These are phyloP conservation scores for Myxozyma neotropica DNA, from an alignment of 805 yeast genomes.

Conservation along the genomic window DNA sequence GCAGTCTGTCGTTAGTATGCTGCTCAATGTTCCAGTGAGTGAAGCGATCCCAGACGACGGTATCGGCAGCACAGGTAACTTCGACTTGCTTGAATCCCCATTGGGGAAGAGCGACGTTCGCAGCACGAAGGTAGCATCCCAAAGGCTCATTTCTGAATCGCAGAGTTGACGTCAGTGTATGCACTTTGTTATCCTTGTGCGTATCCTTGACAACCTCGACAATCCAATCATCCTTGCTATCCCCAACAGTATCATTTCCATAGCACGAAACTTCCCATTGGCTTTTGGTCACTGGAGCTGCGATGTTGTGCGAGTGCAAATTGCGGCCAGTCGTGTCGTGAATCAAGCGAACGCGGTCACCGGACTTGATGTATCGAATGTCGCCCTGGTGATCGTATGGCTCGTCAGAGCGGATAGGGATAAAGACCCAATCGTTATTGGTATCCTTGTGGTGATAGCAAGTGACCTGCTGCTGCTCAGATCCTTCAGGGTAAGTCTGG, in stretches of 20 bases:
- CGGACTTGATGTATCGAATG: slow-evolving; percentile 53
- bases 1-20: slow-evolving; percentile 57
- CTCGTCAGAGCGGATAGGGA: slow-evolving; percentile 36
- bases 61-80: slow-evolving; percentile 65
- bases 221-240: slow-evolving; percentile 85
- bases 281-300: slow-evolving; percentile 69
- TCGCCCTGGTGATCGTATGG: slow-evolving; percentile 40
- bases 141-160: slow-evolving; percentile 68
- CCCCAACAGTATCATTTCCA: slow-evolving; percentile 72
- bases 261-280: slow-evolving; percentile 87
- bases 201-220: slow-evolving; percentile 69
- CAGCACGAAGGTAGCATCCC: slow-evolving; percentile 83
- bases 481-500: slow-evolving; percentile 86
- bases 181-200: slow-evolving; percentile 60
- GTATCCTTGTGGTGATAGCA: slow-evolving; percentile 86
- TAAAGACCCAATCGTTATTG: slow-evolving; percentile 78
- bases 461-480: slow-evolving; percentile 91
- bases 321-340: slow-evolving; percentile 74
- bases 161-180: slow-evolving; percentile 82
- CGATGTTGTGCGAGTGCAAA: slow-evolving; percentile 78
- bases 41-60: slow-evolving; percentile 57
- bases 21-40: slow-evolving; percentile 84
- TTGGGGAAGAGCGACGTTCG: slow-evolving; percentile 79
- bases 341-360: slow-evolving; percentile 67
- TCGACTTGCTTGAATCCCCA: slow-evolving; percentile 99